A percentile compares a stretch with the other conserved stretches of the same genome.
Conservation (phyloP, 1,284 basidiomycete genomes). For the Stygiomarasmius scandens region DNA sequence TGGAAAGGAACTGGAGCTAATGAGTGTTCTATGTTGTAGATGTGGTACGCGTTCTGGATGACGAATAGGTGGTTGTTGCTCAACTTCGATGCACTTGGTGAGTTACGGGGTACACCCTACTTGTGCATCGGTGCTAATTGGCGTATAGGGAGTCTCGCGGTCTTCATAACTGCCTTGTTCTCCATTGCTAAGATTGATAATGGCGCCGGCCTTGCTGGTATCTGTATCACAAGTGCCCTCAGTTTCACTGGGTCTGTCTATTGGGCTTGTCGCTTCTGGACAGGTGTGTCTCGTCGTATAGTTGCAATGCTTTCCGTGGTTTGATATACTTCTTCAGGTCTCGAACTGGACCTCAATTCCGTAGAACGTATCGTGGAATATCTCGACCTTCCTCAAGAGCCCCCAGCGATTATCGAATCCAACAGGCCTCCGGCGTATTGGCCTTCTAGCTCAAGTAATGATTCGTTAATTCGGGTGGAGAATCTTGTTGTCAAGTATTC, state of each 20-base stretch:
- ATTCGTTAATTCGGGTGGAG: conserved; percentile 62
- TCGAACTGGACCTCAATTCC: conserved; percentile 46
- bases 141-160: conserved; percentile 27
- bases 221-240: conserved; percentile 85
- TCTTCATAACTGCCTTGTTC: conserved; percentile 75
- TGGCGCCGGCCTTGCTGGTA: conserved; percentile 74
- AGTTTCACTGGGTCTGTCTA: conserved; percentile 62
- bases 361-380: conserved; percentile 92
- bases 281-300: conserved; percentile 14
- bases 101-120: conserved; percentile 15
- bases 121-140: not conserved
- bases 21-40: conserved; percentile 48
- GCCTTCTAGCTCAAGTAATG: conserved; percentile 71
- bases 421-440: conserved; percentile 81
- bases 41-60: conserved; percentile 83
- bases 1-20: too few species aligned
- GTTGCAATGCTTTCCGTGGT: too few species aligned
- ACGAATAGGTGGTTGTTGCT: conserved; percentile 78
- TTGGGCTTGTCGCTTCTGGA: conserved; percentile 69
- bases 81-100: conserved; percentile 79
- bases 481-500: conserved; percentile 83
- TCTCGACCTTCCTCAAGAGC: conserved; percentile 84
- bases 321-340: not conserved
- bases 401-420: conserved; percentile 70
- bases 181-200: conserved; percentile 60